Conservation (phyloP, 345 rosid species). For the Microcos paniculata region DNA sequence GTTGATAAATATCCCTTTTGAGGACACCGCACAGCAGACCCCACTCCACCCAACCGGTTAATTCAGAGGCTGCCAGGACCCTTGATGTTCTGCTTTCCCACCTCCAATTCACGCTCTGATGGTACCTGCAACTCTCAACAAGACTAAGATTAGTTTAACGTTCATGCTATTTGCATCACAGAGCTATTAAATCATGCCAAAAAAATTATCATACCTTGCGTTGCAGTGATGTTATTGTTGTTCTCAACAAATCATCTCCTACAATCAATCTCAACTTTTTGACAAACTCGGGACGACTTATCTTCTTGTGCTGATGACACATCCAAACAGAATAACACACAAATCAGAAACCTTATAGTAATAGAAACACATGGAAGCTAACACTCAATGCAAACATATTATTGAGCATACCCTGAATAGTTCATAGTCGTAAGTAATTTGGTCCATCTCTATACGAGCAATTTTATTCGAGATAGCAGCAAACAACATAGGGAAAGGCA, state of each 20-base stretch:
- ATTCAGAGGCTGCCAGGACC: neutral
- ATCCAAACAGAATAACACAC: neutral
- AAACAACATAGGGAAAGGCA: slow-evolving; percentile 88
- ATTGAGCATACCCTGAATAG: slow-evolving; percentile 59
- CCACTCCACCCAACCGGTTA: neutral
- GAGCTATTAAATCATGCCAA: neutral
- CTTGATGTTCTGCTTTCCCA: slow-evolving; percentile 3
- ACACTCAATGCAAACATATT: neutral
- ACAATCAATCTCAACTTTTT: slow-evolving; percentile 61
- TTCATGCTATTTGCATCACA: too few species aligned
- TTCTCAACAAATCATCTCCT: slow-evolving; percentile 70
- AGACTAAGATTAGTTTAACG: too few species aligned
- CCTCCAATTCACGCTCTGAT: neutral
- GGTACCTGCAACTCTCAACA: slow-evolving; percentile 13
- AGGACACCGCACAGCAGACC: neutral
- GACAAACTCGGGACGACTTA: slow-evolving; percentile 69
- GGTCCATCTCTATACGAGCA: slow-evolving; percentile 56
- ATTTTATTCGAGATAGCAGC: slow-evolving; percentile 76
- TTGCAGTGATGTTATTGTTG: slow-evolving; percentile 72
- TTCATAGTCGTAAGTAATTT: slow-evolving; percentile 47
- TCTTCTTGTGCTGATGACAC: slow-evolving; percentile 52
- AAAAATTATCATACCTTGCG: slow-evolving; percentile 40
- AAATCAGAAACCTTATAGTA: neutral
- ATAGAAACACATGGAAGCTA: neutral
- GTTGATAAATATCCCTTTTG: too few species aligned